phyloP scores from a whole-genome alignment of 768 basidiomycete genomes.

The Dictyophora rubrovolvata region DNA sequence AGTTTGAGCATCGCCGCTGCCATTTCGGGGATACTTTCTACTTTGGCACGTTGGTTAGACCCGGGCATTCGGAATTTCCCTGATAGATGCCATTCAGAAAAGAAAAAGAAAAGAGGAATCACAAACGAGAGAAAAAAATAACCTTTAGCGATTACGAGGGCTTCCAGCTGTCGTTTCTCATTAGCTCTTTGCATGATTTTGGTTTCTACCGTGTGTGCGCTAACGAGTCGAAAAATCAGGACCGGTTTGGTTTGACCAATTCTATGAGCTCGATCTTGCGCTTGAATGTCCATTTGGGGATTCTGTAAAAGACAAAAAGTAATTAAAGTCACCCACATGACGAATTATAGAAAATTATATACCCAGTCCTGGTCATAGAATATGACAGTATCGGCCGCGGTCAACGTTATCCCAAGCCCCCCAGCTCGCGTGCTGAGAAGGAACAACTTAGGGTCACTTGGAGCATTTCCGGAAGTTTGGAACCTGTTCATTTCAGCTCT shows the following conservation, averaged over 20 bases:
- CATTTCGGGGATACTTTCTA: conserved; percentile 68
- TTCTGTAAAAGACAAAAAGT: conserved; percentile 42
- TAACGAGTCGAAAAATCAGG: conserved; percentile 79
- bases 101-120: not conserved
- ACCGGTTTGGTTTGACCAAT: conserved; percentile 93
- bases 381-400: conserved; percentile 83
- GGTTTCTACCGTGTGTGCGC: conserved; percentile 83
- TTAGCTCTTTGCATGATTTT: conserved; percentile 82
- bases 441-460: conserved; percentile 64
- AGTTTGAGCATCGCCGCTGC: conserved; percentile 66
- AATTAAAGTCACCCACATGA: not conserved
- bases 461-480: conserved; percentile 56
- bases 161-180: conserved; percentile 86
- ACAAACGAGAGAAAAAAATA: not conserved
- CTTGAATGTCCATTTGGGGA: conserved; percentile 95
- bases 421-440: conserved; percentile 72
- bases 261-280: conserved; percentile 90
- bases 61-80: conserved; percentile 79
- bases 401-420: conserved; percentile 71
- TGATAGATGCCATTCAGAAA: conserved; percentile 15
- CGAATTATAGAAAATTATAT: conserved; percentile 15
- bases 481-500: conserved; percentile 77
- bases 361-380: conserved; percentile 94
- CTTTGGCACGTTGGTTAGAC: conserved; percentile 34
- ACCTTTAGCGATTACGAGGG: conserved; percentile 92